phyloP scores from a whole-genome alignment of 495 filamentous ascomycete genomes.

The Aspergillus mulundensis region DNA sequence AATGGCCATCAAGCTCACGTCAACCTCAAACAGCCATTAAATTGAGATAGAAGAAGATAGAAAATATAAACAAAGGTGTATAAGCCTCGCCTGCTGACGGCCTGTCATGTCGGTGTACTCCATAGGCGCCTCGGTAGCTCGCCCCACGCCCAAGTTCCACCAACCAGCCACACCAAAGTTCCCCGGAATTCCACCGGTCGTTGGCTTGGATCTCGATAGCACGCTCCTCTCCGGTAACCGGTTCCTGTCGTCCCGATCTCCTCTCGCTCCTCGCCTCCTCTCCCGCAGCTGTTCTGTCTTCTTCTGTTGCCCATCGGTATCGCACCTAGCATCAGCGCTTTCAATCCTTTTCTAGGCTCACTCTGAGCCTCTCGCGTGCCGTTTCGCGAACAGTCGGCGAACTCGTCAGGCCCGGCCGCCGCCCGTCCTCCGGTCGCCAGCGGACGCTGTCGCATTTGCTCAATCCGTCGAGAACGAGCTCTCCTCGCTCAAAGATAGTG shows the following conservation, averaged over 20 bases:
- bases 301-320: background rate
- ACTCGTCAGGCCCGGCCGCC: background rate
- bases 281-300: background rate
- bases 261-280: background rate
- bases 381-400: background rate
- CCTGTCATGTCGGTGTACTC: background rate
- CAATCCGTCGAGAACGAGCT: background rate
- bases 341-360: background rate
- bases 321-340: background rate
- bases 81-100: too few relatives aligned
- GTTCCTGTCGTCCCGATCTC: background rate
- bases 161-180: conserved; percentile 11
- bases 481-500: background rate
- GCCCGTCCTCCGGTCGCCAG: background rate
- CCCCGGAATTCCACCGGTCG: conserved; percentile 3
- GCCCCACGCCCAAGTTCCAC: conserved; percentile 14
- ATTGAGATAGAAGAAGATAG: too few relatives aligned
- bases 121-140: background rate
- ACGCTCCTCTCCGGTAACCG: background rate
- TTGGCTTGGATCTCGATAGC: background rate
- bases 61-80: too few relatives aligned
- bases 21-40: background rate
- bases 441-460: background rate
- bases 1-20: background rate
- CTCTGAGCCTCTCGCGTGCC: background rate